Evolutionary conservation across 225 moss, liverwort and hornwort species (phyloP).

Genomic region (Polytrichum formosum): DNA sequence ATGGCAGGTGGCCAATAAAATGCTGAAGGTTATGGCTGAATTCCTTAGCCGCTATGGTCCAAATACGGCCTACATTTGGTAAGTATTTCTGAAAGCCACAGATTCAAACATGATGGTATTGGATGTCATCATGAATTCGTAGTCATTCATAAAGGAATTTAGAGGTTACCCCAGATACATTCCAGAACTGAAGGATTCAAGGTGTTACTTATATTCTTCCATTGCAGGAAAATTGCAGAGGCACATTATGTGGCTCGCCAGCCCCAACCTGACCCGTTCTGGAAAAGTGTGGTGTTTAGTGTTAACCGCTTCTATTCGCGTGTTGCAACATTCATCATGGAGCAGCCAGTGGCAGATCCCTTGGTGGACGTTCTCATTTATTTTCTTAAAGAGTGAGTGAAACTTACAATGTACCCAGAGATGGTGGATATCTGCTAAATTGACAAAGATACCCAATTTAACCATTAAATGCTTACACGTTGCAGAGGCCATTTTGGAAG

Average conservation of each 20-base stretch:
- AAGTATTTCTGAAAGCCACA: neutral
- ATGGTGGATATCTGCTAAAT: neutral
- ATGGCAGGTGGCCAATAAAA: slow-evolving; percentile 9
- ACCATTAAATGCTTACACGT: neutral
- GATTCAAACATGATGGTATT: neutral
- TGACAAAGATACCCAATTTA: neutral
- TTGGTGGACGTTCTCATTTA: slow-evolving; percentile 55
- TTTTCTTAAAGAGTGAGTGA: slow-evolving; percentile 40
- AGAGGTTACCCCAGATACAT: neutral
- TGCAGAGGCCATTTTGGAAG: neutral
- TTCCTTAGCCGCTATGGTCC: slow-evolving; percentile 6
- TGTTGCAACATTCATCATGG: slow-evolving; percentile 46
- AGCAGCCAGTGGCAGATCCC: slow-evolving; percentile 58
- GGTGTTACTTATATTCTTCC: neutral
- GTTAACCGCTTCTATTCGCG: slow-evolving; percentile 52
- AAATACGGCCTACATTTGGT: slow-evolving; percentile 9
- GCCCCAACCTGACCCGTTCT: slow-evolving; percentile 10
- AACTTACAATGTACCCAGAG: neutral
- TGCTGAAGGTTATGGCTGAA: slow-evolving; percentile 1
- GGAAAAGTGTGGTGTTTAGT: slow-evolving; percentile 34
- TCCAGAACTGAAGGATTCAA: neutral
- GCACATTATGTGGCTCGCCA: slow-evolving; percentile 22
- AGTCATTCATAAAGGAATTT: no score
- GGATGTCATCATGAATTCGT: neutral
- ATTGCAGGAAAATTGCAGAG: slow-evolving; percentile 36